Conservation (phyloP, 768 basidiomycete genomes). For the Pleurotus tuber-regium region DNA sequence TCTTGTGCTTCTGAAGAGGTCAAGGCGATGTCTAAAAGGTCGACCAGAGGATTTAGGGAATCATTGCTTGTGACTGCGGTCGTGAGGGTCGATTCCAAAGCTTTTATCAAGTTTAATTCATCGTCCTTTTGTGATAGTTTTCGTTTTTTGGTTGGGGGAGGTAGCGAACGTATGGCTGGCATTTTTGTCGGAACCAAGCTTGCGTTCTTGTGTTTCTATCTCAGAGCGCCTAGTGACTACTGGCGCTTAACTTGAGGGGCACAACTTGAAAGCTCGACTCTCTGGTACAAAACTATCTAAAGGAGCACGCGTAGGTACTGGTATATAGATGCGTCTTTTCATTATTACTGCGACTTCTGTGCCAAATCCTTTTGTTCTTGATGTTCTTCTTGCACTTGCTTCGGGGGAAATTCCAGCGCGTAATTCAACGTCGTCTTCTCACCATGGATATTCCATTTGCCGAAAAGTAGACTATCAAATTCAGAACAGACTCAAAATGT, state of each 20-base stretch:
- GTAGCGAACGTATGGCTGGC: constrained; percentile 42
- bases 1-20: constrained; percentile 48
- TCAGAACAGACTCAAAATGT: constrained; percentile 17
- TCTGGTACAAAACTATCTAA: too few species aligned
- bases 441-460: constrained; percentile 40
- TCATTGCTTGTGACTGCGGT: constrained; percentile 47
- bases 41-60: constrained; percentile 77
- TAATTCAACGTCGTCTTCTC: not conserved
- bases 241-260: too few species aligned
- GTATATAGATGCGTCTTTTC: too few species aligned
- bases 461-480: constrained; percentile 40
- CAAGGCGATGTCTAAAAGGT: constrained; percentile 62
- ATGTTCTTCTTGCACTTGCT: not conserved
- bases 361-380: too few species aligned
- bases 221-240: too few species aligned
- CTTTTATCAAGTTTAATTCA: constrained; percentile 30
- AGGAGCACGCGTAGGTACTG: too few species aligned
- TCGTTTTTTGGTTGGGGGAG: constrained; percentile 50
- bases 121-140: constrained; percentile 35
- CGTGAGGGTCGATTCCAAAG: constrained; percentile 56
- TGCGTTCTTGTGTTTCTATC: too few species aligned
- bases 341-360: too few species aligned
- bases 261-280: too few species aligned
- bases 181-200: too few species aligned
- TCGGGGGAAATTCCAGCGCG: not conserved